Percentiles rank a stretch among this genome's conserved stretches.
Evolutionary conservation across 1,284 basidiomycete genomes (phyloP).

Genomic region (Leucoagaricus sp.): DNA sequence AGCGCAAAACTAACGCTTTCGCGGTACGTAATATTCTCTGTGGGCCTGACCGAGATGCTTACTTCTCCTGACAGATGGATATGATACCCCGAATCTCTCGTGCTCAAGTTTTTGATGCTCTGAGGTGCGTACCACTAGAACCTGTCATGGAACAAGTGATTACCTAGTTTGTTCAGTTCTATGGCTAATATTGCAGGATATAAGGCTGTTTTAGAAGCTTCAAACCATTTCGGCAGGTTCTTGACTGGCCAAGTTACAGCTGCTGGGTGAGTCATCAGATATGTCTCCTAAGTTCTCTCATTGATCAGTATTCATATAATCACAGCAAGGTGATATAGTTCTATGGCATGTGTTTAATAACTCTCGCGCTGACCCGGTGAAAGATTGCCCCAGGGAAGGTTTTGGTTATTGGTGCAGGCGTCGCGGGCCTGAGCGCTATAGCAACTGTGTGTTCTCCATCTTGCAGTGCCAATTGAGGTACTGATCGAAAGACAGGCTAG

Average conservation of each 20-base stretch:
- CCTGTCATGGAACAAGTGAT: background rate
- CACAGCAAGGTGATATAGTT: conserved; percentile 29
- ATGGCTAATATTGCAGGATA: conserved; percentile 90
- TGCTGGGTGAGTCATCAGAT: conserved; percentile 60
- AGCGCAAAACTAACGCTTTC: conserved; percentile 66
- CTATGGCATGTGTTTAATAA: background rate
- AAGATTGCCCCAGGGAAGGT: conserved; percentile 87
- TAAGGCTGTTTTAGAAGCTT: conserved; percentile 85
- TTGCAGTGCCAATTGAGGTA: background rate
- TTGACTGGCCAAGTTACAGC: conserved; percentile 88
- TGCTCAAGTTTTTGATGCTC: conserved; percentile 83
- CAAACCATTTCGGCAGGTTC: conserved; percentile 85
- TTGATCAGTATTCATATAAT: background rate
- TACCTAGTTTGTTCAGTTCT: conserved; percentile 49
- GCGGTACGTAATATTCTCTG: conserved; percentile 33
- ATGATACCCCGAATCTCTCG: conserved; percentile 87
- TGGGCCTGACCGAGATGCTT: background rate
- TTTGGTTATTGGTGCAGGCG: conserved; percentile 83
- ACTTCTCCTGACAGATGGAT: conserved; percentile 59
- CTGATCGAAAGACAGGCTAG: conserved; percentile 51
- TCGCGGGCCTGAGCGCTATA: conserved; percentile 84
- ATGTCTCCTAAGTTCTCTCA: conserved; percentile 5
- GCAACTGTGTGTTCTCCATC: conserved; percentile 56
- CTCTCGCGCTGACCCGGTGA: conserved; percentile 2
- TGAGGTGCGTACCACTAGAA: conserved; percentile 51